Conservation (phyloP, 148 eudicot species). For the Cornus kousa region DNA sequence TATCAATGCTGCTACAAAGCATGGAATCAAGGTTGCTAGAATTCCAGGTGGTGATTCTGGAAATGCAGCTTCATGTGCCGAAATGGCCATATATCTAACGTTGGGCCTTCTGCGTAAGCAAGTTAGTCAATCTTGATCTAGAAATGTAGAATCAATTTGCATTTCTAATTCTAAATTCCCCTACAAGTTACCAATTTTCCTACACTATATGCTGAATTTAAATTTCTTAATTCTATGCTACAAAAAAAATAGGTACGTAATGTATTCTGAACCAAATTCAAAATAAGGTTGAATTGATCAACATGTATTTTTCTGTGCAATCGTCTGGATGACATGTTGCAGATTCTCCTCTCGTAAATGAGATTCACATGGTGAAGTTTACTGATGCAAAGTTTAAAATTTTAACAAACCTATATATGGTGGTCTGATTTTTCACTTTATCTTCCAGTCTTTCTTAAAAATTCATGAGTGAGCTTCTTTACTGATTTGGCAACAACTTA, state of each 20-base stretch:
- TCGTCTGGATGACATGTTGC: neutral
- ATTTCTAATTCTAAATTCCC: neutral
- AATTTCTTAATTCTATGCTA: too few species aligned
- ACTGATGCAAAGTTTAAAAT: neutral
- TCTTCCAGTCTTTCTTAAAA: neutral
- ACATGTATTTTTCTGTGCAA: neutral
- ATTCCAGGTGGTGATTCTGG: constrained; percentile 72
- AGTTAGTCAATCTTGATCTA: constrained; percentile 35
- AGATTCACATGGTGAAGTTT: neutral
- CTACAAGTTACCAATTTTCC: too few species aligned
- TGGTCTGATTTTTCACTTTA: neutral
- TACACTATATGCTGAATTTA: too few species aligned
- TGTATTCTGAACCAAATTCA: neutral
- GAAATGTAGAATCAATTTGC: constrained; percentile 1
- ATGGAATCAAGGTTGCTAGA: constrained; percentile 85
- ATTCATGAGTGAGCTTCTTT: neutral
- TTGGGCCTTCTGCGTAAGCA: constrained; percentile 92
- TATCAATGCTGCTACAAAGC: constrained; percentile 64
- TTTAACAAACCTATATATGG: neutral
- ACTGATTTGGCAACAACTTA: neutral
- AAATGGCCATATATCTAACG: constrained; percentile 92
- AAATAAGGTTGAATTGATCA: neutral
- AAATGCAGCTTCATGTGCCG: constrained; percentile 94
- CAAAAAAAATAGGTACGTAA: too few species aligned
- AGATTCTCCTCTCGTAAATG: neutral